These are phyloP conservation scores for Coniferiporia sulphurascens DNA, from an alignment of 1,284 basidiomycete genomes.

Conservation along the genomic window DNA sequence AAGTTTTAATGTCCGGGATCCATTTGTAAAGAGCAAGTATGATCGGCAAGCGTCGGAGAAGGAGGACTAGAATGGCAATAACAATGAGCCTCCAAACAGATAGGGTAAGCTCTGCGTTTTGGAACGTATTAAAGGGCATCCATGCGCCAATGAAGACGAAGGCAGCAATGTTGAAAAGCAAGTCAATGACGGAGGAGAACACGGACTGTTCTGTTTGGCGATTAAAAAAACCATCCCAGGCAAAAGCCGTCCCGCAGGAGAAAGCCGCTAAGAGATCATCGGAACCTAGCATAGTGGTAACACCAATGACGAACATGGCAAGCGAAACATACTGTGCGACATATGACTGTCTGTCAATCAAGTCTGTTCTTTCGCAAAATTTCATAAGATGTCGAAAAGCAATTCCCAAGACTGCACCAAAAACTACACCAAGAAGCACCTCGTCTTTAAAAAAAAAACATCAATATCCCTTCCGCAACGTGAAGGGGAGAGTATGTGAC, in stretches of 20 bases:
- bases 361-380: conserved; percentile 83
- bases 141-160: conserved; percentile 94
- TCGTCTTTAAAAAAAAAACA: conserved; percentile 52
- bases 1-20: conserved; percentile 92
- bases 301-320: conserved; percentile 78
- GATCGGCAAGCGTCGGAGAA: conserved; percentile 78
- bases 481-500: conserved; percentile 29
- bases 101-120: conserved; percentile 59
- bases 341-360: conserved; percentile 94
- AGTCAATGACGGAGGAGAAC: conserved; percentile 94
- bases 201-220: conserved; percentile 92
- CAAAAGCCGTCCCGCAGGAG: conserved; percentile 93
- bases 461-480: conserved; percentile 4
- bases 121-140: conserved; percentile 85
- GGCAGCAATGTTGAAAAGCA: conserved; percentile 85
- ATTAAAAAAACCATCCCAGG: conserved; percentile 99
- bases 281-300: conserved; percentile 82
- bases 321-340: conserved; percentile 78
- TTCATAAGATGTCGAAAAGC: conserved; percentile 91
- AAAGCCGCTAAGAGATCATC: conserved; percentile 95
- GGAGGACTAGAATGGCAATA: conserved; percentile 72
- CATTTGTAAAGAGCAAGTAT: conserved; percentile 82
- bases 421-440: conserved; percentile 73
- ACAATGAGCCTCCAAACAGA: conserved; percentile 81
- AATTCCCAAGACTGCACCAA: conserved; percentile 80